Evolutionary conservation across 345 rosid genomes (phyloP).

Genomic region (Populus euphratica): DNA sequence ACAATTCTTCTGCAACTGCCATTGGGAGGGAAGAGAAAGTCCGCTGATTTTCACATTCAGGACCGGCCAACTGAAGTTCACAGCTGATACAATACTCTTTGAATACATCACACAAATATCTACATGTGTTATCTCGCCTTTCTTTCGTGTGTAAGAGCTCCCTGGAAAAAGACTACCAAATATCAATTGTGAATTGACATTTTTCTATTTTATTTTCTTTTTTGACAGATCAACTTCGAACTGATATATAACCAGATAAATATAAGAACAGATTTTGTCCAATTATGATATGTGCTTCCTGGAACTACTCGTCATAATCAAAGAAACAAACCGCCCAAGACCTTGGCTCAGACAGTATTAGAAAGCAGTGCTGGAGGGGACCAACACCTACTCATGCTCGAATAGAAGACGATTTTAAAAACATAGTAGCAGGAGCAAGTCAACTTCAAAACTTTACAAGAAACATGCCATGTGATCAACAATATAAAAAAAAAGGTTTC

Average conservation of each 20-base stretch:
- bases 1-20: conserved; percentile 28
- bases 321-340: neutral
- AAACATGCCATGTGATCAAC: neutral
- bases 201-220: neutral
- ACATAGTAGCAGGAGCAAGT: neutral
- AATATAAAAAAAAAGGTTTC: neutral
- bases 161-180: conserved; percentile 18
- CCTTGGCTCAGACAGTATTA: neutral
- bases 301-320: neutral
- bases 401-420: neutral
- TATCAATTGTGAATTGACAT: neutral
- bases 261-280: neutral
- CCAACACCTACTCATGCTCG: neutral
- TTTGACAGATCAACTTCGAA: neutral
- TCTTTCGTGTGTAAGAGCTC: conserved; percentile 28
- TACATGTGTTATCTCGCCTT: conserved; percentile 23
- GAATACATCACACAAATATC: conserved; percentile 16
- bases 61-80: conserved; percentile 31
- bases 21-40: conserved; percentile 22
- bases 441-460: neutral
- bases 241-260: neutral
- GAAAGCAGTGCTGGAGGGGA: neutral
- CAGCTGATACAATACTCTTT: conserved; percentile 23
- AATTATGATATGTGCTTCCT: neutral
- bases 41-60: conserved; percentile 21